Percentiles rank a stretch among this genome's conserved stretches.
These are phyloP conservation scores for Diaporthe citriasiana DNA, from an alignment of 2,329 filamentous ascomycete genomes.

Conservation along the genomic window DNA sequence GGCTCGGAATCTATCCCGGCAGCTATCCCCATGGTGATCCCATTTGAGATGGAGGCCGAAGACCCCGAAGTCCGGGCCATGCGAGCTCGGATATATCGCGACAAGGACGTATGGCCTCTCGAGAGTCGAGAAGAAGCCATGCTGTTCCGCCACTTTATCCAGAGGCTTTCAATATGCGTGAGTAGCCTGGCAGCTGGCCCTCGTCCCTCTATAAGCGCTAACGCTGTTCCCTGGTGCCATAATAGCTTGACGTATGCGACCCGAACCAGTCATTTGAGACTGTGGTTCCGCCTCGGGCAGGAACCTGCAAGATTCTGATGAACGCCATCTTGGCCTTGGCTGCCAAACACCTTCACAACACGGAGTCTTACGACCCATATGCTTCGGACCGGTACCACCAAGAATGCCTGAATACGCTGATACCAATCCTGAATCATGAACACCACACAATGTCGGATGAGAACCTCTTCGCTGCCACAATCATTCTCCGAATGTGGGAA, in stretches of 20 bases:
- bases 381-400: constrained; percentile 67
- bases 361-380: constrained; percentile 61
- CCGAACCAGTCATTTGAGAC: constrained; percentile 63
- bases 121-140: constrained; percentile 47
- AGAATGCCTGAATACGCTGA: constrained; percentile 63
- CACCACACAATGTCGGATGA: constrained; percentile 60
- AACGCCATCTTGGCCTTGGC: constrained; percentile 71
- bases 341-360: constrained; percentile 66
- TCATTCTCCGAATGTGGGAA: constrained; percentile 70
- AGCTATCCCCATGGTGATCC: constrained; percentile 23
- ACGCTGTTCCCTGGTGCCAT: background rate
- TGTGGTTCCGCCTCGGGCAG: constrained; percentile 66
- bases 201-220: background rate
- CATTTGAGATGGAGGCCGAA: constrained; percentile 31
- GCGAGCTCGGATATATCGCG: constrained; percentile 45
- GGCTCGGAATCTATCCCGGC: constrained; percentile 32
- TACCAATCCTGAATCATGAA: constrained; percentile 61
- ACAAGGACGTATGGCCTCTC: constrained; percentile 49
- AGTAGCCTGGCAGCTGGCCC: constrained; percentile 30
- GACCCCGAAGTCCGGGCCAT: constrained; percentile 39
- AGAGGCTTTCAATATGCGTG: constrained; percentile 55
- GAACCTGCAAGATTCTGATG: constrained; percentile 64
- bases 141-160: constrained; percentile 52
- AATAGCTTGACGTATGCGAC: constrained; percentile 60
- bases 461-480: constrained; percentile 67